Percentiles rank a stretch among this genome's conserved stretches.
These are phyloP conservation scores for Striga asiatica DNA, from an alignment of 257 asterid species.

Conservation along the genomic window DNA sequence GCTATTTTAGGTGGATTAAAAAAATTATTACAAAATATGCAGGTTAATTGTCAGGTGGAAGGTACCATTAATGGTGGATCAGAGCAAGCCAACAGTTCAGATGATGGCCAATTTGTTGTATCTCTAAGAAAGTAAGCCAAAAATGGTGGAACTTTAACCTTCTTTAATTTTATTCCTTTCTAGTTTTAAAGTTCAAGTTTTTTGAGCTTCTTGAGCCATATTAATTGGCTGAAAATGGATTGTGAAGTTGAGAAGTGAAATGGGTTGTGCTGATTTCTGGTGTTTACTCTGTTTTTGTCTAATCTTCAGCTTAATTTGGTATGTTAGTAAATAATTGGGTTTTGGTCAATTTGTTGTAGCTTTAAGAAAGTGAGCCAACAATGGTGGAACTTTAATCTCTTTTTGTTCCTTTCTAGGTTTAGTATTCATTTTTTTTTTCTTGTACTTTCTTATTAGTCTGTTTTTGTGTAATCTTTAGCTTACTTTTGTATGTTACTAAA, in stretches of 20 bases:
- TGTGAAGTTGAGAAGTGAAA: slow-evolving; percentile 2
- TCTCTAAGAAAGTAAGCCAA: slow-evolving; percentile 21
- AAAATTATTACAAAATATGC: background rate
- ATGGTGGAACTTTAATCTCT: background rate
- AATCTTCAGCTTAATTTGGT: background rate
- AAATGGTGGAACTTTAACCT: background rate
- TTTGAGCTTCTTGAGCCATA: too few species aligned
- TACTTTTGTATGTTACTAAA: too few species aligned
- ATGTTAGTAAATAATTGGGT: slow-evolving; percentile 3
- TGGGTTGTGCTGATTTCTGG: background rate
- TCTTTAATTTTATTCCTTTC: background rate
- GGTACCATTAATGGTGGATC: slow-evolving; percentile 12
- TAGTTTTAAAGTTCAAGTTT: background rate
- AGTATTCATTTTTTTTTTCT: too few species aligned
- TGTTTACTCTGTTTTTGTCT: background rate
- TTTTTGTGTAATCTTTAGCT: too few species aligned
- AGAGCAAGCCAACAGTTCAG: slow-evolving; percentile 16
- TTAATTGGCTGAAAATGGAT: background rate
- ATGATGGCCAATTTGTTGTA: slow-evolving; percentile 14
- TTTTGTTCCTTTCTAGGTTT: too few species aligned
- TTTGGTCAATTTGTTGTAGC: background rate
- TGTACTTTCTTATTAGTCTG: too few species aligned
- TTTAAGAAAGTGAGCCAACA: background rate
- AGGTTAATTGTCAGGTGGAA: slow-evolving; percentile 13
- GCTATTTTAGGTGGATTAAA: too few species aligned